Evolutionary conservation across 1,139 yeast species (phyloP).

Genomic region (Zygoascus hellenicus): DNA sequence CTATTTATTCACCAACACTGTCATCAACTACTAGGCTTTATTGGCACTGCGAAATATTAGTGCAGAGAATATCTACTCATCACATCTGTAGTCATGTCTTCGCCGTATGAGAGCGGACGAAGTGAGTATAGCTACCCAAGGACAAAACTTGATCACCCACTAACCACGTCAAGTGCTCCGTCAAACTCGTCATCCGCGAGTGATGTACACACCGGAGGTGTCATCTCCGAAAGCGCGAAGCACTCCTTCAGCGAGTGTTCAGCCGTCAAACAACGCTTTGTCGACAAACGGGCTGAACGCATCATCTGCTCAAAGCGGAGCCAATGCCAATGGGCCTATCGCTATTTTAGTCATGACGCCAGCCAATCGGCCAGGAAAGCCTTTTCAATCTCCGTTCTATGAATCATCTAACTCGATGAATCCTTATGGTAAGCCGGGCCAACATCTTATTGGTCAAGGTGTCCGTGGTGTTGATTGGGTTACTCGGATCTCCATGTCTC

Average conservation of each 20-base stretch:
- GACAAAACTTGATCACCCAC: no score
- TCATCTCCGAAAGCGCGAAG: constrained; percentile 8
- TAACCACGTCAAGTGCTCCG: constrained; percentile 5
- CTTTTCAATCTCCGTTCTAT: constrained; percentile 28
- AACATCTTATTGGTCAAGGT: constrained; percentile 26
- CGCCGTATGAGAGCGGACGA: constrained; percentile 14
- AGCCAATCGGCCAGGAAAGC: constrained; percentile 28
- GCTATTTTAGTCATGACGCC: constrained; percentile 35
- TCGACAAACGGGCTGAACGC: constrained; percentile 10
- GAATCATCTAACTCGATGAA: constrained; percentile 11
- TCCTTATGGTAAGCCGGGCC: constrained; percentile 5
- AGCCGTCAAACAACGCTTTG: neutral
- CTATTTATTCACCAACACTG: no score
- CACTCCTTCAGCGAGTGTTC: neutral
- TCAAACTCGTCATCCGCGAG: constrained; percentile 13
- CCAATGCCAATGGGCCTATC: constrained; percentile 18
- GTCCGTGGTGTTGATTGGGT: constrained; percentile 34
- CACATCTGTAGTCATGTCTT: neutral
- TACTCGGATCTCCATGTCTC: constrained; percentile 57
- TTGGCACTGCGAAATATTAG: no score
- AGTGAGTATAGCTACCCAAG: constrained; percentile 3
- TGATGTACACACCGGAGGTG: constrained; percentile 12
- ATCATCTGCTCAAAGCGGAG: constrained; percentile 9
- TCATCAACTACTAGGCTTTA: no score
- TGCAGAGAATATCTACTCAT: neutral